Base-by-base conservation (phyloP, 2,329 filamentous ascomycete species). In the Trichoderma sp. region DNA sequence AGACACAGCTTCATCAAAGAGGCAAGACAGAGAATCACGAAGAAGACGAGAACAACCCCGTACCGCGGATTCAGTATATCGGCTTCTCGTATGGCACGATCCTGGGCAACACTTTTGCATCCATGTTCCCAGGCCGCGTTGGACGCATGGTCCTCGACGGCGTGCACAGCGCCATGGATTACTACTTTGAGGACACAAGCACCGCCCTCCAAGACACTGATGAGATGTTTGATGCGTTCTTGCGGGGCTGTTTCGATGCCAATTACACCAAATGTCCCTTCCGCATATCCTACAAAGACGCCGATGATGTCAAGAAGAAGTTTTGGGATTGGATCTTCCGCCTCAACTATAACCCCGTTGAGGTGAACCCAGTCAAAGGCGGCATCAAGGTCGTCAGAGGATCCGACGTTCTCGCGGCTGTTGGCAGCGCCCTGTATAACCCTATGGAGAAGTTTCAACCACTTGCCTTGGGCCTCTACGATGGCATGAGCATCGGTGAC, bases 71-170 rank as follows among this genome's bases (percentile, higher is more conserved):
- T 18, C 85, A 86, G 77, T 89, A 88, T 77, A 85, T 86, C 83
- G 87, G 88, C 0, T 84, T 88, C 69, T 88, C 86, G 5, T 89
- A 89, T 21, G 81, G 82, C 18, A 82, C 81, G 2, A 41, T 81
- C 0, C 77, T 84, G 0, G 82, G 82, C 4, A 83, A 82, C 68
- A 81, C 80, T 8, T 83, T 83, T 75, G 81, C 82, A 0, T 80
- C 81, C 53, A 80, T 84, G 81, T 84, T 80, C 41, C 82, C 82
- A 0, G 81, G 78, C 0, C 79, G 82, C 2, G 80, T 88, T 3
- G 85, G 82, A 0, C 82, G 85, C 12, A 81, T 88, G 76, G 81
- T 87, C 3, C 79, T 86, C 3, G 85, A 85, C n/a, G 84, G 81
- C 1, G 82, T 86, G 6, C 78, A 77, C 4, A 82, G 86, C 69